A percentile compares a stretch with the other conserved stretches of the same genome.
Conservation (phyloP, 2,329 filamentous ascomycete genomes). For the Colletotrichum sp. region DNA sequence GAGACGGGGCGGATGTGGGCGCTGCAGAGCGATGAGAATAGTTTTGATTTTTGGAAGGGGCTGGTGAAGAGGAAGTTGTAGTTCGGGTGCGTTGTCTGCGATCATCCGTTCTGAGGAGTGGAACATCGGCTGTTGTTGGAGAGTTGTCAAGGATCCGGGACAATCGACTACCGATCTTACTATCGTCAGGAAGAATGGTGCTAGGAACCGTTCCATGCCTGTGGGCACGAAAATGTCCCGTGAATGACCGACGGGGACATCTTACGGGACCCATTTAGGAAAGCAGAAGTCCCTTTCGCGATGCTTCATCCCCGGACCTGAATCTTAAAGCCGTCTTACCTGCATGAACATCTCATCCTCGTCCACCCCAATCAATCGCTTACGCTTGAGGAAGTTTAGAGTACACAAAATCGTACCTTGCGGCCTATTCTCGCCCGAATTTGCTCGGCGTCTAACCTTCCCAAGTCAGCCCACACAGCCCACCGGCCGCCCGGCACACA, state of each 20-base stretch:
- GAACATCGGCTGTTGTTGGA: background rate
- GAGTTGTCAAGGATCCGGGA: fast-evolving
- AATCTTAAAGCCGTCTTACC: background rate
- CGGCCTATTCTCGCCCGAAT: background rate
- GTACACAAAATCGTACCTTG: background rate
- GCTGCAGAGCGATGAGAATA: slow-evolving; percentile 95
- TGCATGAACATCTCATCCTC: background rate
- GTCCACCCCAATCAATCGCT: background rate
- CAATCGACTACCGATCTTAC: background rate
- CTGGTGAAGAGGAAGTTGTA: slow-evolving; percentile 81
- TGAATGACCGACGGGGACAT: background rate
- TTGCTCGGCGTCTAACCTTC: no score
- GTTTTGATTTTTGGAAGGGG: slow-evolving; percentile 96
- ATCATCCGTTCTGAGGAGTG: fast-evolving
- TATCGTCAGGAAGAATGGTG: background rate
- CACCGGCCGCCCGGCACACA: background rate
- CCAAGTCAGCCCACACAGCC: no score
- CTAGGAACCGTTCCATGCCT: background rate
- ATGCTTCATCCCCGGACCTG: background rate
- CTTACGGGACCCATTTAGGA: background rate
- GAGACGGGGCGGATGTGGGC: slow-evolving; percentile 80
- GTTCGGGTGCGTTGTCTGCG: background rate
- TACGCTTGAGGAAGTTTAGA: background rate
- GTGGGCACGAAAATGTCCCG: background rate
- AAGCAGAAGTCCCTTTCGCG: background rate